Conservation (phyloP, 805 yeast genomes). For the Zygotorulaspora chibaensis region DNA sequence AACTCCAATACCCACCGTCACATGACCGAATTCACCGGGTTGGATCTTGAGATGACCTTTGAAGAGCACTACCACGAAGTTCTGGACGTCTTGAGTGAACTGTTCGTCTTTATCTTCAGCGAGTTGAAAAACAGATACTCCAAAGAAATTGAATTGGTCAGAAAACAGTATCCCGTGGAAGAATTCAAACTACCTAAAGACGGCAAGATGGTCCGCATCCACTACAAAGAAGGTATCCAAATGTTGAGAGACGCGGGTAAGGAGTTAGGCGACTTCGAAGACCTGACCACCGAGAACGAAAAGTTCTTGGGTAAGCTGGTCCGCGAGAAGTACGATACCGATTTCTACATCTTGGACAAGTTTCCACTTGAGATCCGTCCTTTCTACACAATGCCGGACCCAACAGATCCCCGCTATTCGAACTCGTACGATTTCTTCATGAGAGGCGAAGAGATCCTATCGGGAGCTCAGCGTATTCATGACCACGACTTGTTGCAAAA, state of each 20-base stretch:
- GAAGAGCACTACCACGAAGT: slow-evolving; percentile 98
- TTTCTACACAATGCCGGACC: slow-evolving; percentile 98
- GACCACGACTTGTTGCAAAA: slow-evolving; percentile 77
- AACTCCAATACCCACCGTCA: slow-evolving; percentile 99
- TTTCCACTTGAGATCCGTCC: slow-evolving; percentile 97
- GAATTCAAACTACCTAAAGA: slow-evolving; percentile 91
- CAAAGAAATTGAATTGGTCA: slow-evolving; percentile 80
- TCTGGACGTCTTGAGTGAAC: slow-evolving; percentile 53
- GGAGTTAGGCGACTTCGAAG: slow-evolving; percentile 74
- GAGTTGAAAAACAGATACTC: slow-evolving; percentile 77
- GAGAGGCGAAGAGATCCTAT: slow-evolving; percentile 98
- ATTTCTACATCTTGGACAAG: slow-evolving; percentile 95
- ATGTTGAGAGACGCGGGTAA: slow-evolving; percentile 85
- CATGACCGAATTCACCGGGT: slow-evolving; percentile 97
- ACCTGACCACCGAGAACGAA: slow-evolving; percentile 90
- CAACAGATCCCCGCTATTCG: slow-evolving; percentile 86
- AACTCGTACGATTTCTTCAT: slow-evolving; percentile 98
- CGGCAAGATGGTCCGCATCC: slow-evolving; percentile 88
- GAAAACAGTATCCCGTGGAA: slow-evolving; percentile 95
- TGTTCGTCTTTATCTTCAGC: slow-evolving; percentile 83
- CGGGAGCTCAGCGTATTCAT: slow-evolving; percentile 99
- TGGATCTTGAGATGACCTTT: slow-evolving; percentile 96
- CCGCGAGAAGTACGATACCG: slow-evolving; percentile 92
- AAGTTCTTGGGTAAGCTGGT: slow-evolving; percentile 87
- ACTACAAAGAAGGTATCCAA: slow-evolving; percentile 86